phyloP scores from a whole-genome alignment of 2,329 filamentous ascomycete genomes.

The Fusarium sp. region DNA sequence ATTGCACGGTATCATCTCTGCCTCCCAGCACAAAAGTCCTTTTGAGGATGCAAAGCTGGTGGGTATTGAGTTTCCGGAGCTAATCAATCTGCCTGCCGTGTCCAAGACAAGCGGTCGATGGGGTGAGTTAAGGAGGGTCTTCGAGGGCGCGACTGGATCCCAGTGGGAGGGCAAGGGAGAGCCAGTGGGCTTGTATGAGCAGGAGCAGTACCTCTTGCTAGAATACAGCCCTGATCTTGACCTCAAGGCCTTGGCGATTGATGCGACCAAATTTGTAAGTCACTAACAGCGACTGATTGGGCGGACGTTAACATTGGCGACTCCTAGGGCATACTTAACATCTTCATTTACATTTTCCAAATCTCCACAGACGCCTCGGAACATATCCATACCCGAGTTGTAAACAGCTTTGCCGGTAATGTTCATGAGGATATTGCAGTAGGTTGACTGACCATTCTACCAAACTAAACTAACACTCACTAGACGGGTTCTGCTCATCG shows the following conservation, averaged over 20 bases:
- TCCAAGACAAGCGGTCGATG: fast-evolving
- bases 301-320: fast-evolving
- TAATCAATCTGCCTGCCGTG: not conserved
- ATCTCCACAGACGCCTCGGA: not conserved
- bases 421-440: conserved; percentile 1
- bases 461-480: not conserved
- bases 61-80: conserved; percentile 14
- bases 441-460: fast-evolving
- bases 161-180: conserved; percentile 1
- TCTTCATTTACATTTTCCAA: conserved; percentile 19
- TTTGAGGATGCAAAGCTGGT: conserved; percentile 13
- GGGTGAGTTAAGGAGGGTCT: not conserved
- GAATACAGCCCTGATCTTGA: conserved; percentile 20
- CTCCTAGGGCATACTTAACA: not conserved
- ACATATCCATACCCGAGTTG: conserved; percentile 10
- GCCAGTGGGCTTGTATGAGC: conserved; percentile 4
- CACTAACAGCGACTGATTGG: fast-evolving
- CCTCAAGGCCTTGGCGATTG: not conserved
- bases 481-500: conserved; percentile 25
- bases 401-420: not conserved
- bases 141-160: not conserved
- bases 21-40: not conserved
- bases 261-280: conserved; percentile 5
- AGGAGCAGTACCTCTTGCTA: conserved; percentile 12
- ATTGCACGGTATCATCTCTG: conserved; percentile 12